Evolutionary conservation across 2,329 filamentous ascomycete genomes (phyloP), one percentile per base, ranked within the genome.

Genomic region (Alternaria alternata): DNA sequence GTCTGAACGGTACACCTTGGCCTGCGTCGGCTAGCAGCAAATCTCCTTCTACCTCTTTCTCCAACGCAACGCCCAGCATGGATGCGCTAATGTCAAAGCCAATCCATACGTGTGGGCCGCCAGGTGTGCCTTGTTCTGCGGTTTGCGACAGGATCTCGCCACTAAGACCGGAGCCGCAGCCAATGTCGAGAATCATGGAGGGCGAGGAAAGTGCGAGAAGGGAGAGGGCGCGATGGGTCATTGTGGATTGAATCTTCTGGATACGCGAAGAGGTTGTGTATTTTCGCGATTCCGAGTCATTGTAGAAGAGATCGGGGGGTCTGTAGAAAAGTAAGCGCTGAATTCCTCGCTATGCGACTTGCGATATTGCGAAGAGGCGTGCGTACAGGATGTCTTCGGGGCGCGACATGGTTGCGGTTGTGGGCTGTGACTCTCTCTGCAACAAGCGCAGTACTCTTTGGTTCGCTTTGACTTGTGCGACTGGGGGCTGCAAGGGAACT

Each of bases 251-350:
- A 71, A 99, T 97, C 71, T 92, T 93, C 74, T 95, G 92, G 76
- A 99, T 98, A 65, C 95, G 93, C 5, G 93, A 97, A 65, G 89
- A 94, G 5, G 94, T 97, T 8, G 95, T 98, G 84, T 99, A 99
- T 85, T 98, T 98, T 78, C 92, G 91, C 32, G 95, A 94, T 84
- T 97, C 94, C 79, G 86, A 85, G 82, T 98, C 94, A 84, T 97
- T 91, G 86, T 99, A 99, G 84, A 96, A 96, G 76, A 98, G 90
- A 82, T 99, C 95, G 67, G 95, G 94, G 51, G 94, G 92, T 77
- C 93, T 96, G 78, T 3, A 32, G 14, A 41, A 5, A 11, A 42
- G 57, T 49, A 49, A 49, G 46, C 32, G 20, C 16, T 14, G 20
- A 7, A 20, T 38, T n/a, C 32, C 22, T 49, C 20, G 46, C 2